Evolutionary conservation across 2,329 filamentous ascomycete genomes (phyloP).

Genomic region (Ophiostoma novo-ulmi): DNA sequence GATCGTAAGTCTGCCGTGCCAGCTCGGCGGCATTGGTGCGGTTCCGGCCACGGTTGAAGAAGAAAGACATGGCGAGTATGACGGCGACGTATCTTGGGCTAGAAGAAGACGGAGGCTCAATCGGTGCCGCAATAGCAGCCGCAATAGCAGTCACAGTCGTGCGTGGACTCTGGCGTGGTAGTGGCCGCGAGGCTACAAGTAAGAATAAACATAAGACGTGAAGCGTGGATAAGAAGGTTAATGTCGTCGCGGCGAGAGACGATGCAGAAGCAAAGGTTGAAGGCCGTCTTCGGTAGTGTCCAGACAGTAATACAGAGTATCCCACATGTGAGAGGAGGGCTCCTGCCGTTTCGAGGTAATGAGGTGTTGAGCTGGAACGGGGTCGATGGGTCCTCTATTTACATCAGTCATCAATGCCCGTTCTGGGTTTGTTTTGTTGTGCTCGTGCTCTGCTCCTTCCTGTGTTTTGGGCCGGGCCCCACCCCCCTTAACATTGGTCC

Average conservation of each 20-base stretch:
- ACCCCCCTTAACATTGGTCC: neutral
- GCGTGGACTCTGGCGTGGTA: neutral
- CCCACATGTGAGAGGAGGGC: neutral
- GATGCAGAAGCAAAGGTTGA: neutral
- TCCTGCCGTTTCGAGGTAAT: slow-evolving; percentile 1
- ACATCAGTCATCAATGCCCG: slow-evolving; percentile 5
- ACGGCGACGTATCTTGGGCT: neutral
- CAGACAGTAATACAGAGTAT: neutral
- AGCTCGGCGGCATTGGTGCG: slow-evolving; percentile 30
- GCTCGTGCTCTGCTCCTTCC: slow-evolving; percentile 1
- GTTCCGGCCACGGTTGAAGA: slow-evolving; percentile 29
- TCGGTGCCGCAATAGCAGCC: neutral
- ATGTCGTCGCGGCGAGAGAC: neutral
- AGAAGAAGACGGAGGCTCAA: neutral
- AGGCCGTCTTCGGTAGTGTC: neutral
- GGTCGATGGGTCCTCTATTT: slow-evolving; percentile 8
- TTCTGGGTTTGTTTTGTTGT: slow-evolving; percentile 7
- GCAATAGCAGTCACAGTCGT: neutral
- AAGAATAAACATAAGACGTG: slow-evolving; percentile 8
- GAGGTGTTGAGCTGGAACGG: neutral
- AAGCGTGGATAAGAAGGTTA: neutral
- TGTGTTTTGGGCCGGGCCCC: slow-evolving; percentile 9
- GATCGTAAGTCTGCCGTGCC: slow-evolving; percentile 28
- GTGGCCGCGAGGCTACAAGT: slow-evolving; percentile 3
- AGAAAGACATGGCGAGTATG: slow-evolving; percentile 29